phyloP scores from a whole-genome alignment of 306 rosid genomes.

The Lathyrus aphaca region DNA sequence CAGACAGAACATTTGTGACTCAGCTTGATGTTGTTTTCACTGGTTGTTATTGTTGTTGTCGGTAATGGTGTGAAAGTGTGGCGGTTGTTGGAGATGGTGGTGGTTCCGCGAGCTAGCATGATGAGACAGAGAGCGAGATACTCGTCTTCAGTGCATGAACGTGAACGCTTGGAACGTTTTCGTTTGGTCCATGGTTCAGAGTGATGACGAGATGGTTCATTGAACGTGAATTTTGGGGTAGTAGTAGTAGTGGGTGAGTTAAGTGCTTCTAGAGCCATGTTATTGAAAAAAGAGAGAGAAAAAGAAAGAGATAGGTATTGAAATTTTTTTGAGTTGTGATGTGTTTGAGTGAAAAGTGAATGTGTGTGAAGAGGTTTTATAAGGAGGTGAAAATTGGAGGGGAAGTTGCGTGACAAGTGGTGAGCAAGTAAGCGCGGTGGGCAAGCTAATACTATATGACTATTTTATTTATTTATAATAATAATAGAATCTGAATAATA shows the following conservation, averaged over 20 bases:
- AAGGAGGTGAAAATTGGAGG: slow-evolving; percentile 38
- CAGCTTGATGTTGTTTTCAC: slow-evolving; percentile 13
- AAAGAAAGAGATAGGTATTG: neutral
- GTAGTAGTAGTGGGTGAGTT: slow-evolving; percentile 73
- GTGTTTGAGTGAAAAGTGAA: slow-evolving; percentile 34
- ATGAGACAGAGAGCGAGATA: slow-evolving; percentile 92
- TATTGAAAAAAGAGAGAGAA: too few relatives aligned
- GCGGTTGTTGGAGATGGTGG: neutral
- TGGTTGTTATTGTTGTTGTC: neutral
- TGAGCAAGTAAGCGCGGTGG: slow-evolving; percentile 57
- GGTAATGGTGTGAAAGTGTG: slow-evolving; percentile 7
- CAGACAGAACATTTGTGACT: slow-evolving; percentile 86
- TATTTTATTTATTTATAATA: neutral
- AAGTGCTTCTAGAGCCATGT: slow-evolving; percentile 81
- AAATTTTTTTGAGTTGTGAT: neutral
- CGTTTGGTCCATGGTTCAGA: slow-evolving; percentile 76
- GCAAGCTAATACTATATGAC: slow-evolving; percentile 34
- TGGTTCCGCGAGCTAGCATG: slow-evolving; percentile 89
- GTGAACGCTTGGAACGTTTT: slow-evolving; percentile 84
- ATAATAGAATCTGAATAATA: neutral
- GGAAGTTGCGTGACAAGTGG: slow-evolving; percentile 99
- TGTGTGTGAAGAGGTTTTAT: slow-evolving; percentile 38
- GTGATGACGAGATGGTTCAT: slow-evolving; percentile 41
- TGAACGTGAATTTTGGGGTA: slow-evolving; percentile 52
- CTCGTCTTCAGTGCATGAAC: slow-evolving; percentile 75